These are phyloP conservation scores for Mycena epipterygia DNA, from an alignment of 768 basidiomycete genomes.

Conservation along the genomic window DNA sequence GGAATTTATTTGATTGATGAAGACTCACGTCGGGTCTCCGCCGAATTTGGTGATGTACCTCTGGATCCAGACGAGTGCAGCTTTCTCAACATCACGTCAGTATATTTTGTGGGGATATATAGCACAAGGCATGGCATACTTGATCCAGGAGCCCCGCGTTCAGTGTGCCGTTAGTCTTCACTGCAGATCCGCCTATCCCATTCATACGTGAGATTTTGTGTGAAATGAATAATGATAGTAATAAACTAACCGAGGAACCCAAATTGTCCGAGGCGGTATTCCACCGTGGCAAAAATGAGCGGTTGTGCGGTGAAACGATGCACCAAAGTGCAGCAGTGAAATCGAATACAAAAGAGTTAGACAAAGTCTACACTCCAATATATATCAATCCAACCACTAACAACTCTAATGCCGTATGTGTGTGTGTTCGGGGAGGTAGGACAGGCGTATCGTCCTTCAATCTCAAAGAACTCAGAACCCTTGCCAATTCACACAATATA, in stretches of 20 bases:
- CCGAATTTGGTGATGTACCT: conserved; percentile 53
- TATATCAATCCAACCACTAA: too few relatives aligned
- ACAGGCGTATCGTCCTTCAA: too few relatives aligned
- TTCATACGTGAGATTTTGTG: not conserved
- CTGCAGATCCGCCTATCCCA: conserved; percentile 46
- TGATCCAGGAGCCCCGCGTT: conserved; percentile 55
- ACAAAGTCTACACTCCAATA: too few relatives aligned
- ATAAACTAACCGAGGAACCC: conserved; percentile 53
- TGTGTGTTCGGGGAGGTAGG: too few relatives aligned
- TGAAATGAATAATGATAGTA: not conserved
- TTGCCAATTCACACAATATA: too few relatives aligned
- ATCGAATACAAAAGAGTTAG: too few relatives aligned
- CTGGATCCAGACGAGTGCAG: conserved; percentile 55
- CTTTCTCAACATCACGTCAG: conserved; percentile 38
- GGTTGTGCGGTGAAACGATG: conserved; percentile 47
- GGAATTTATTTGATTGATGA: not conserved
- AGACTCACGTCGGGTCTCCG: conserved; percentile 44
- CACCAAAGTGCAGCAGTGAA: too few relatives aligned
- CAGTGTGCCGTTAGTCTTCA: conserved; percentile 46
- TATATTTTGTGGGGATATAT: not conserved
- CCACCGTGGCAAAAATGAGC: conserved; percentile 57
- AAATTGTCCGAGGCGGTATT: conserved; percentile 58
- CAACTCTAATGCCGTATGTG: too few relatives aligned
- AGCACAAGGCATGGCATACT: not conserved
- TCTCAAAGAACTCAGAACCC: too few relatives aligned